Conservation (phyloP, 352 stramenopile species). For the Pythium phragmiticola region DNA sequence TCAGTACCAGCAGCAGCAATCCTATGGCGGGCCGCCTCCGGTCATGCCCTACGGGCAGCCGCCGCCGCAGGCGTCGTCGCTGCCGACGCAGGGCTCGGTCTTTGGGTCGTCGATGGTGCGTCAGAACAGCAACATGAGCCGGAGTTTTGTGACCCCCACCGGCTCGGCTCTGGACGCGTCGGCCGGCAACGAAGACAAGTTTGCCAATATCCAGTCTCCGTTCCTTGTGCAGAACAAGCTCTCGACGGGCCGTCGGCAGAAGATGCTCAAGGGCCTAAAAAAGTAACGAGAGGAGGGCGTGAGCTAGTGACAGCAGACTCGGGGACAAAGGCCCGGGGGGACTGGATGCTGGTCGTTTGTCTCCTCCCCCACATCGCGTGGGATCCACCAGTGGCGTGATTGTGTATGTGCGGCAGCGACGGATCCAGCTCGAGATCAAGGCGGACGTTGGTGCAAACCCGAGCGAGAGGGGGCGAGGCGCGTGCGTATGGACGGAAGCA, state of each 20-base stretch:
- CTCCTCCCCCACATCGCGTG: background rate
- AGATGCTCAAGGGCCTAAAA: constrained; percentile 89
- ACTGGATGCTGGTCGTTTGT: background rate
- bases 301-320: constrained; percentile 3
- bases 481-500: constrained; percentile 2
- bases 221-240: constrained; percentile 88
- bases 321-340: background rate
- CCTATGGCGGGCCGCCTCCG: background rate
- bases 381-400: constrained; percentile 5
- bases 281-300: constrained; percentile 47
- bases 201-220: constrained; percentile 83
- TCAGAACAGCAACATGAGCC: constrained; percentile 66
- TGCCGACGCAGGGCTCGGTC: constrained; percentile 20
- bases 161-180: constrained; percentile 33
- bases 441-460: background rate
- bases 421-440: background rate
- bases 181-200: constrained; percentile 75
- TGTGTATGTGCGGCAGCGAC: constrained; percentile 11
- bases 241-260: constrained; percentile 79
- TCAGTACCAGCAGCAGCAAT: constrained; percentile 17
- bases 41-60: constrained; percentile 1
- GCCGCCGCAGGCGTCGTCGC: constrained; percentile 14
- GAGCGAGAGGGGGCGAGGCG: too few species aligned
- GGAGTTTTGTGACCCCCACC: constrained; percentile 37
- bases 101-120: constrained; percentile 24